Conservation (phyloP, 441 rosid genomes). For the Dalechampia spathulata region DNA sequence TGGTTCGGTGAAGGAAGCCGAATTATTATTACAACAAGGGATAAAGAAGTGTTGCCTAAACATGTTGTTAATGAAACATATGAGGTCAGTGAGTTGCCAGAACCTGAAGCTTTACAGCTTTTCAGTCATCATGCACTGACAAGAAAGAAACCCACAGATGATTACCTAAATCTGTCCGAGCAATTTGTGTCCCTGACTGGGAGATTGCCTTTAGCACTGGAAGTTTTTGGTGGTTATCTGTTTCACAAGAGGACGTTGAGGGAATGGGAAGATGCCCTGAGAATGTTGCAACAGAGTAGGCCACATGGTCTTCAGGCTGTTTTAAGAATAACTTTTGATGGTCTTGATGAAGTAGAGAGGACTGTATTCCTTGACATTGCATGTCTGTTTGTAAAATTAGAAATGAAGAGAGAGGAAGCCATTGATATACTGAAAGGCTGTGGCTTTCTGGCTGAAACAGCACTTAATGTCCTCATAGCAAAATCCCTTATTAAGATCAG, state of each 20-base stretch:
- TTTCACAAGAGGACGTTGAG: conserved; percentile 5
- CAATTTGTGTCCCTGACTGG: conserved; percentile 12
- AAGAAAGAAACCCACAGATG: conserved; percentile 10
- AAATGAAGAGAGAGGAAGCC: conserved; percentile 12
- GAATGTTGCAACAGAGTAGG: conserved; percentile 6
- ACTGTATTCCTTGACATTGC: conserved; percentile 25
- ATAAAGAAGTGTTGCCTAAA: conserved; percentile 3
- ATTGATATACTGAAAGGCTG: conserved; percentile 17
- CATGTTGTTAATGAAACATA: neutral
- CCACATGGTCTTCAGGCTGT: conserved; percentile 7
- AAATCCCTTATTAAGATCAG: conserved; percentile 17
- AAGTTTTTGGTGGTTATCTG: conserved; percentile 21
- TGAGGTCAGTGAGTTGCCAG: conserved; percentile 14
- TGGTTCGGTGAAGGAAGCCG: conserved; percentile 23
- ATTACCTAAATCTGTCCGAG: conserved; percentile 2
- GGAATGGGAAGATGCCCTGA: conserved; percentile 17
- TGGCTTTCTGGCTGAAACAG: conserved; percentile 16
- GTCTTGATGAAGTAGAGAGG: conserved; percentile 11
- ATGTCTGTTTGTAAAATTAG: conserved; percentile 17
- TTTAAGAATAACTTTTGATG: conserved; percentile 16
- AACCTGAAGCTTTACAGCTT: conserved; percentile 16
- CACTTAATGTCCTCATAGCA: conserved; percentile 10
- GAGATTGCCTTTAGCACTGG: conserved; percentile 17
- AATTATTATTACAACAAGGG: conserved; percentile 21
- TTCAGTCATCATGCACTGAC: conserved; percentile 18